Base-by-base conservation (phyloP, 768 basidiomycete species). In the Pleurotus pulmonarius region DNA sequence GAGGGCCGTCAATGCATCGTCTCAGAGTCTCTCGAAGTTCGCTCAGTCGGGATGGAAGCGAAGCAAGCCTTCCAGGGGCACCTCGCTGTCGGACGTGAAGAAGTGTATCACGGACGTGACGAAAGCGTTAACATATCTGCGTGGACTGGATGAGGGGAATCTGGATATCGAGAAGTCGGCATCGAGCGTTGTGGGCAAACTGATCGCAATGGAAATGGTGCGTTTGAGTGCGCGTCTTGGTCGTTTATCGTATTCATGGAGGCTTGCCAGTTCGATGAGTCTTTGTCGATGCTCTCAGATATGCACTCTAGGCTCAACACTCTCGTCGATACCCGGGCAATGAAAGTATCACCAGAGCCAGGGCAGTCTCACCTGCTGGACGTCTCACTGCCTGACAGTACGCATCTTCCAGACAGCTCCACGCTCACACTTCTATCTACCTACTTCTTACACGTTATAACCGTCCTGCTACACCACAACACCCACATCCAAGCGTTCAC, bases 131-230 rank as follows among this genome's bases (percentile, higher is more conserved):
- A 57, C 56, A 1, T 60, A 67, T 2, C 70, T 92, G 43, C 73
- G 90, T 49, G 64, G 63, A 29, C 51, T 80, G 16, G 70, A 68
- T 45, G 71, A 78, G 0, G 73, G 71, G 2, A 79, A 81, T 60
- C 13, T 88, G 7, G 86, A 92, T 60, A 77, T 91, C 4, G 92
- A 93, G 69, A 77, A 86, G 38, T 89, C 88, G 2, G 90, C 87
- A 1, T 77, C 78, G 49, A 85, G 85, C 57, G 70, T 92, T 4
- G 64, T 84, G 5, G 86, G 82, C 6, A 91, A 90, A 66, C 68
- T 92, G 1, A 73, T 90, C 22, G 62, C 77, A 20, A 65, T 92
- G 48, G 87, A 90, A 61, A 73, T 90, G 83, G 91, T 92, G 63
- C 52, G 90, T 77, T 22, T 38, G 52, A 46, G 26, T 18, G 24